These are phyloP conservation scores for Hysterangium stoloniferum DNA, from an alignment of 768 basidiomycete species.

Conservation along the genomic window DNA sequence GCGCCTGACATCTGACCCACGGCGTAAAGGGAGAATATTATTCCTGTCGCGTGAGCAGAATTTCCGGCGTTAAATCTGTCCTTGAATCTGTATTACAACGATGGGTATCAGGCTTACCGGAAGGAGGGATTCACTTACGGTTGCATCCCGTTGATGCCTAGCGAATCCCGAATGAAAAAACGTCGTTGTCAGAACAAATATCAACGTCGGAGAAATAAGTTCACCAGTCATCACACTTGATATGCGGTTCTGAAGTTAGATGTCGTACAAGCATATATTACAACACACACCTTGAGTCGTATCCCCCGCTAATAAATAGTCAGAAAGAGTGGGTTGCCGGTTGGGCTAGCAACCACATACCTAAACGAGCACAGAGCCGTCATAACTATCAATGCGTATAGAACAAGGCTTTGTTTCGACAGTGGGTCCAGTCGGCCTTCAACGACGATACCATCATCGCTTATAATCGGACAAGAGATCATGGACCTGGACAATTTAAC, in stretches of 20 bases:
- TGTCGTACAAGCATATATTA: background rate
- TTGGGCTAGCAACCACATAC: background rate
- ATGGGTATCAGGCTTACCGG: too few relatives aligned
- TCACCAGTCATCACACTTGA: background rate
- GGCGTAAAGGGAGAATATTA: constrained; percentile 13
- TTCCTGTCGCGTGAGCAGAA: constrained; percentile 8
- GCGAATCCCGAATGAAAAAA: too few relatives aligned
- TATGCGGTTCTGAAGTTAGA: background rate
- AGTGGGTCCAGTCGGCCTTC: background rate
- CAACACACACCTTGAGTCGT: constrained; percentile 10
- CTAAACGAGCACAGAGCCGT: constrained; percentile 1
- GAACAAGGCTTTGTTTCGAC: constrained; percentile 4
- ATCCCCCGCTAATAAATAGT: background rate
- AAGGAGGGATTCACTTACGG: too few relatives aligned
- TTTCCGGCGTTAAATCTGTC: background rate
- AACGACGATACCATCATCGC: background rate
- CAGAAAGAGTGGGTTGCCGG: background rate
- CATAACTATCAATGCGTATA: constrained; percentile 3
- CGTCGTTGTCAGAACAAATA: background rate
- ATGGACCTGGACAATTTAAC: too few relatives aligned
- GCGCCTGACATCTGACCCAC: constrained; percentile 13
- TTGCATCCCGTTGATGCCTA: too few relatives aligned
- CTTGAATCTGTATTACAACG: background rate
- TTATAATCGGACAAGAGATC: background rate
- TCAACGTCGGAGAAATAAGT: background rate